phyloP scores from a whole-genome alignment of 257 asterid species.

The Pogostemon cablin region DNA sequence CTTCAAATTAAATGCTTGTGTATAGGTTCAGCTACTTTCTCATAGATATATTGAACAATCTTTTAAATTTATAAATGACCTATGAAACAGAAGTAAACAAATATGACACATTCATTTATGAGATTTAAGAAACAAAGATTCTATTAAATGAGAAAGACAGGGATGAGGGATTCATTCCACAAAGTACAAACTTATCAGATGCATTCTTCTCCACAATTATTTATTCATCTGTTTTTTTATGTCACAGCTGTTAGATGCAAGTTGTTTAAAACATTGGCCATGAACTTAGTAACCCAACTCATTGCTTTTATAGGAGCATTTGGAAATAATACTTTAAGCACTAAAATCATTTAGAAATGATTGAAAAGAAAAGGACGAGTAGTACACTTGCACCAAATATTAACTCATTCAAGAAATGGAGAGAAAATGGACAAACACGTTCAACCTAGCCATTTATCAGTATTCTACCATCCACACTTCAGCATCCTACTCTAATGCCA shows the following conservation, averaged over 20 bases:
- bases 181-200: too few species aligned
- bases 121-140: too few species aligned
- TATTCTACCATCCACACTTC: slow-evolving; percentile 1
- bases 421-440: slow-evolving; percentile 20
- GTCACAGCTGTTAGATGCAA: not conserved
- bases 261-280: not conserved
- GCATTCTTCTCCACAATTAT: too few species aligned
- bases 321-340: not conserved
- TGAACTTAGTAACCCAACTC: not conserved
- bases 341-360: not conserved
- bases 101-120: too few species aligned
- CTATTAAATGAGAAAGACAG: too few species aligned
- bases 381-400: slow-evolving; percentile 7
- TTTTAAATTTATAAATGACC: too few species aligned
- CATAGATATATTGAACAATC: too few species aligned
- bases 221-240: too few species aligned
- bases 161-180: too few species aligned
- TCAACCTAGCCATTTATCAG: slow-evolving; percentile 22
- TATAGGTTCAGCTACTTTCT: too few species aligned
- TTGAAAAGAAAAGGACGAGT: not conserved
- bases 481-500: slow-evolving; percentile 8
- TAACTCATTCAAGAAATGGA: not conserved
- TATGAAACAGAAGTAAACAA: too few species aligned
- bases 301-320: slow-evolving; percentile 19
- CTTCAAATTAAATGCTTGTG: too few species aligned